A percentile compares a stretch with the other conserved stretches of the same genome.
Conservation (phyloP, 352 stramenopile genomes). For the Peronospora belbahrii region DNA sequence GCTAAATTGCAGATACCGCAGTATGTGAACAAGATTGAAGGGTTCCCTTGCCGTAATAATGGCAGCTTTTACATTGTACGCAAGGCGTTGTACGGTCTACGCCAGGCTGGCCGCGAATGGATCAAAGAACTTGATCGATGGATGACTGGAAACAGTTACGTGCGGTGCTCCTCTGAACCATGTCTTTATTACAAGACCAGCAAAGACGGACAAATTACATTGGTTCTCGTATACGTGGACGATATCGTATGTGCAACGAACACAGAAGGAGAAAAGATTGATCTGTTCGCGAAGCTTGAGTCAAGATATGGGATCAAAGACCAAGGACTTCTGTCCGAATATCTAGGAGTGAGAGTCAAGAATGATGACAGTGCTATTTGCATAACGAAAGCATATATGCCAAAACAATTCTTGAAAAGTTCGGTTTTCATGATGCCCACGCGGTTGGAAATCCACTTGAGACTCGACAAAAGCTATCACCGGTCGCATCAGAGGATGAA, state of each 20-base stretch:
- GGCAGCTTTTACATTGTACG: too few relatives aligned
- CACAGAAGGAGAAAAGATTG: background rate
- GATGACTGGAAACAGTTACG: background rate
- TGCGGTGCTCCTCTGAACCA: constrained; percentile 1
- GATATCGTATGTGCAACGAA: background rate
- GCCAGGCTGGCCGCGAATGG: constrained; percentile 4
- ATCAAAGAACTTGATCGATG: constrained; percentile 2
- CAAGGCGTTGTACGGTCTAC: too few relatives aligned
- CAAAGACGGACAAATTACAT: background rate
- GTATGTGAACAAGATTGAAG: too few relatives aligned
- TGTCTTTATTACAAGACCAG: constrained; percentile 4
- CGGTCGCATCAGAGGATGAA: background rate
- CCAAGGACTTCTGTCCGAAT: background rate
- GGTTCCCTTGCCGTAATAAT: too few relatives aligned
- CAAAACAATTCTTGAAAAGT: background rate
- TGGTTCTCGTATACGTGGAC: constrained; percentile 1
- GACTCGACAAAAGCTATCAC: background rate
- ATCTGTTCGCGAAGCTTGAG: background rate
- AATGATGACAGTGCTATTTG: too few relatives aligned
- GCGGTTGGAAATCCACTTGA: background rate
- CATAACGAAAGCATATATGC: background rate
- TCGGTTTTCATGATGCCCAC: background rate
- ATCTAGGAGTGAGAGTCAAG: background rate
- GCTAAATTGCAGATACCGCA: too few relatives aligned
- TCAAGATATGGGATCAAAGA: background rate